Evolutionary conservation across 108 stramenopile genomes (phyloP).

Genomic region (Chaetoceros tenuissimus): DNA sequence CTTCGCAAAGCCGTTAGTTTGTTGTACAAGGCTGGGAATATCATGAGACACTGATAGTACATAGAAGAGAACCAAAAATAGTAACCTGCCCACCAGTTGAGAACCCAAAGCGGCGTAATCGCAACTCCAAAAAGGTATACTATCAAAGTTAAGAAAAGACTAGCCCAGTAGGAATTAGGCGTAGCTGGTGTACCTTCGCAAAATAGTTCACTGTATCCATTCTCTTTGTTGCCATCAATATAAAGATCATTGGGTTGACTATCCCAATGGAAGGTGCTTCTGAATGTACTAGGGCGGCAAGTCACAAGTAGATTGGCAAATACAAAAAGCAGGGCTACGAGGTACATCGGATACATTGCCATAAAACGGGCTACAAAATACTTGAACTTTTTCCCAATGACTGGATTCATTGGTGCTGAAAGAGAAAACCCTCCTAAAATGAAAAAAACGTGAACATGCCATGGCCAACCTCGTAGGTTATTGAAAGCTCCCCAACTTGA

Average conservation of each 20-base stretch:
- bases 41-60: constrained; percentile 2
- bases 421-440: constrained; percentile 5
- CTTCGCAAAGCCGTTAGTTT: neutral
- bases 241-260: constrained; percentile 1
- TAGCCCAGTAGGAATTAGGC: neutral
- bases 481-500: constrained; percentile 1
- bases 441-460: constrained; percentile 13
- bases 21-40: neutral
- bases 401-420: constrained; percentile 9
- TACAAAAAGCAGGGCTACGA: neutral
- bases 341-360: constrained; percentile 11
- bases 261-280: constrained; percentile 3
- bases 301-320: constrained; percentile 4
- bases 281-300: constrained; percentile 4
- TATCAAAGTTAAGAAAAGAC: constrained; percentile 2
- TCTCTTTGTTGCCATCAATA: neutral
- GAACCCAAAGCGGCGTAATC: neutral
- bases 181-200: constrained; percentile 6
- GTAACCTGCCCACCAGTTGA: constrained; percentile 1
- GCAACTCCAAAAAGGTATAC: constrained; percentile 2
- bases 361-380: constrained; percentile 1
- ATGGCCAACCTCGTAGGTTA: constrained; percentile 4
- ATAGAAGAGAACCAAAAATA: constrained; percentile 2
- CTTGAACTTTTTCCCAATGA: constrained; percentile 5
- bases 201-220: neutral